A percentile compares a stretch with the other conserved stretches of the same genome.
Evolutionary conservation across 2,329 filamentous ascomycete genomes (phyloP).

Genomic region (Cladophialophora psammophila): DNA sequence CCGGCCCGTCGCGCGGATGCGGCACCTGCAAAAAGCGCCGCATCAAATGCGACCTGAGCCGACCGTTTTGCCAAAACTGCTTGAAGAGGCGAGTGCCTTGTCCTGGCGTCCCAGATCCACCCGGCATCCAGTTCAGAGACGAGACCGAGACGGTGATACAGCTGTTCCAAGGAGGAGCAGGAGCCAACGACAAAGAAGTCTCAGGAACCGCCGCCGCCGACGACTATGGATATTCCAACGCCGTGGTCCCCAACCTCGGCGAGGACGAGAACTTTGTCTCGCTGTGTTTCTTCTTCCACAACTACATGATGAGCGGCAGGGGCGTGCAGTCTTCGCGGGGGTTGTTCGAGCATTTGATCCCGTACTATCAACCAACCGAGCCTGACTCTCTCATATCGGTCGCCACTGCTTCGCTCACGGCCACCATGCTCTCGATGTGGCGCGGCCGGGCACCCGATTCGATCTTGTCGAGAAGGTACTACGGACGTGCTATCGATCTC

Average conservation of each 20-base stretch:
- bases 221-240: neutral
- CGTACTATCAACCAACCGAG: conserved; percentile 2
- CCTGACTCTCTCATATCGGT: neutral
- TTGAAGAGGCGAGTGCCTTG: conserved; percentile 8
- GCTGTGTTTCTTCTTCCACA: conserved; percentile 11
- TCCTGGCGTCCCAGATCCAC: conserved; percentile 8
- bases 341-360: conserved; percentile 12
- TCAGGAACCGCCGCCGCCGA: neutral
- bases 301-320: conserved; percentile 9
- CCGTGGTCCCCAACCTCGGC: conserved; percentile 4
- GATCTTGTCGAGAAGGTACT: conserved; percentile 5
- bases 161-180: neutral
- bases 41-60: conserved; percentile 2
- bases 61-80: conserved; percentile 9
- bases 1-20: conserved; percentile 4
- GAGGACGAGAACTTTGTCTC: conserved; percentile 13
- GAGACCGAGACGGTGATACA: conserved; percentile 6
- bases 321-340: conserved; percentile 13
- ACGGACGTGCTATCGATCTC: conserved; percentile 6
- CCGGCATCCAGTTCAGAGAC: conserved; percentile 4
- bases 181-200: neutral
- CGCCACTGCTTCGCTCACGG: conserved; percentile 5
- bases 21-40: conserved; percentile 1
- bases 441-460: conserved; percentile 2
- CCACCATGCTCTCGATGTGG: conserved; percentile 14